Base-by-base conservation (phyloP, 2,329 filamentous ascomycete genomes). In the Apiospora sp. region DNA sequence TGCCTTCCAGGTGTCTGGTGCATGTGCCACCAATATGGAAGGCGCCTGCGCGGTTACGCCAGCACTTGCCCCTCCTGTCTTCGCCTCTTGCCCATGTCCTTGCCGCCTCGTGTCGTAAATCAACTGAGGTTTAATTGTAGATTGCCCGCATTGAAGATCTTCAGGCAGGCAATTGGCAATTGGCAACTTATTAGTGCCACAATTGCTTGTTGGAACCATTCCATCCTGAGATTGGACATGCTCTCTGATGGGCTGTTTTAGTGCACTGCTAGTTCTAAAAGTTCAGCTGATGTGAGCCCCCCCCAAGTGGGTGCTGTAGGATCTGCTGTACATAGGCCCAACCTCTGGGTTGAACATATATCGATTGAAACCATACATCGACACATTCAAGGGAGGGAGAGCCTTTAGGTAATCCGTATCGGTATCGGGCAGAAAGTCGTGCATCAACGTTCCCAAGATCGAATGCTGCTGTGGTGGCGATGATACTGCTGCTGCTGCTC, bases 251-350 rank as follows among this genome's bases (percentile, higher is more conserved):
- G 16, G 4, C 27, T 58, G 16, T 22, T 22, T 34, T 61, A 34
- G 14, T 30, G 51, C 12, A 49, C 46, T 16, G 13, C 24, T 54
- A 54, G 51, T 6, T 30, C 24, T 30, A 22, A 22, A 12, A 37
- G 54, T 37, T 61, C 54, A 61, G 54, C 54, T 64, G 58, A 64
- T 41, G 58, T 64, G 58, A 64, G 58, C 58, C 58, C 58, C 19
- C 16, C 54, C 54, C 54, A 64, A 37, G 54, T 64, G 54, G 58
- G 58, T n/a, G 58, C 13, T 22, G 6, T 30, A 30, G 27, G 27
- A 30, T 30, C 27, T 30, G 27, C 27, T 30, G 27, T 30, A n/a
- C n/a, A 37, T 61, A 61, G 54, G 19, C 34, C 34, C 34, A 37
- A 41, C 22, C 12, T 22, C 34, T 22, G 13, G 19, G 30, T 22